These are phyloP conservation scores for Mycena pura DNA, from an alignment of 768 basidiomycete genomes.

Conservation along the genomic window DNA sequence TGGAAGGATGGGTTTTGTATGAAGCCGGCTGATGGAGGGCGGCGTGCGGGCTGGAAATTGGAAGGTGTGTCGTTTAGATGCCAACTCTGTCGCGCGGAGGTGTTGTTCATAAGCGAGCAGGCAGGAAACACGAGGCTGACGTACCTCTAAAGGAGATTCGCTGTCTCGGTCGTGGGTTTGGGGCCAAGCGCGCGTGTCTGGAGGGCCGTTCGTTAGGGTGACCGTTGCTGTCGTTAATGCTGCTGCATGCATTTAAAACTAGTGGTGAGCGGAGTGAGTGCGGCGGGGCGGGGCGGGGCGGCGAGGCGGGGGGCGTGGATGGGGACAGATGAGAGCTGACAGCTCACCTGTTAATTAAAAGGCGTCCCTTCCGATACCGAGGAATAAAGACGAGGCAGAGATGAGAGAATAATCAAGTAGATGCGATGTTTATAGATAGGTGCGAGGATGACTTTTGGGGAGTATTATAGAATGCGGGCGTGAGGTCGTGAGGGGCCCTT, in stretches of 20 bases:
- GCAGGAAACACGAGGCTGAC: conserved; percentile 41
- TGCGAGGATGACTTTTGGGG: conserved; percentile 22
- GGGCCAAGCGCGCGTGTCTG: conserved; percentile 57
- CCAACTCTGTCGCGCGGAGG: conserved; percentile 53
- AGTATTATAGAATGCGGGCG: conserved; percentile 61
- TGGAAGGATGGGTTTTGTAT: conserved; percentile 47
- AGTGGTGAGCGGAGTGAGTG: conserved; percentile 32
- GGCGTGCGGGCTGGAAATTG: conserved; percentile 40
- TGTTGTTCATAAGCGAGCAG: conserved; percentile 33
- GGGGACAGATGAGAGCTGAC: too few species aligned
- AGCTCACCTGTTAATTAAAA: conserved; percentile 55
- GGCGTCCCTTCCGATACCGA: conserved; percentile 31
- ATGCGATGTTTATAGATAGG: conserved; percentile 36
- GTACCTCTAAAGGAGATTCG: conserved; percentile 54
- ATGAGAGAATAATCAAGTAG: conserved; percentile 30
- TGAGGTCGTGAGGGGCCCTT: conserved; percentile 64
- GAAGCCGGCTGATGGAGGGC: conserved; percentile 39
- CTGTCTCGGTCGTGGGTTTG: conserved; percentile 51
- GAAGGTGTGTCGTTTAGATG: conserved; percentile 49
- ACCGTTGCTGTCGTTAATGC: conserved; percentile 60
- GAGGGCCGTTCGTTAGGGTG: conserved; percentile 40
- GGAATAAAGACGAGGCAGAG: conserved; percentile 31
- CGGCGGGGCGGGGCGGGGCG: conserved; percentile 35
- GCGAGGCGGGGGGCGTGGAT: conserved; percentile 28
- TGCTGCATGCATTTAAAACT: conserved; percentile 75